Evolutionary conservation across 2,329 filamentous ascomycete species (phyloP).

Genomic region (Alternaria conjuncta): DNA sequence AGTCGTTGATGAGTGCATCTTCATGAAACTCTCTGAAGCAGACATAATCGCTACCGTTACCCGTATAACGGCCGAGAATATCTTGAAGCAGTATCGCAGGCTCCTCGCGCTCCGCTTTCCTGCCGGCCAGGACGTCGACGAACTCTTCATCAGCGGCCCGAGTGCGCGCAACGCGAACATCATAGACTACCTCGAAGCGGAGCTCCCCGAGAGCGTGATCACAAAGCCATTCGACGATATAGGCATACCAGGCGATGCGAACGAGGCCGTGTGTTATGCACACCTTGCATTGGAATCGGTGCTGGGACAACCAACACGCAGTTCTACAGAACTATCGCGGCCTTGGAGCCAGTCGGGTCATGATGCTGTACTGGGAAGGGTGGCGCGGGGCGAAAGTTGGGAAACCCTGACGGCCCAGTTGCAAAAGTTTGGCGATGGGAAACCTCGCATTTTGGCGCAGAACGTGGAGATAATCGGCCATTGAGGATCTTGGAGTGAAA

Average conservation of each 20-base stretch:
- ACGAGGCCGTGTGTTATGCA: constrained; percentile 66
- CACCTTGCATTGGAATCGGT: constrained; percentile 66
- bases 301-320: constrained; percentile 12
- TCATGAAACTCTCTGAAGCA: constrained; percentile 54
- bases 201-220: constrained; percentile 59
- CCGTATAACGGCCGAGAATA: constrained; percentile 64
- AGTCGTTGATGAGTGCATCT: constrained; percentile 57
- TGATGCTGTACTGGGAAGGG: constrained; percentile 8
- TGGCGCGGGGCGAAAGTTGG: constrained; percentile 26
- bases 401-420: constrained; percentile 10
- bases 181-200: constrained; percentile 57
- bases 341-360: not conserved
- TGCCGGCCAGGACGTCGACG: constrained; percentile 52
- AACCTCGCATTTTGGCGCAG: not conserved
- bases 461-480: constrained; percentile 8
- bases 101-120: constrained; percentile 52
- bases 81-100: constrained; percentile 58
- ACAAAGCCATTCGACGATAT: constrained; percentile 62
- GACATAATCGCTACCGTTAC: constrained; percentile 66
- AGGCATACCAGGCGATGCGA: constrained; percentile 63
- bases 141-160: constrained; percentile 68
- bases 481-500: not conserved
- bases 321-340: not conserved
- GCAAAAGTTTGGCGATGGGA: constrained; percentile 21
- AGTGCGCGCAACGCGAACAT: constrained; percentile 67